Conservation (phyloP, 2,329 filamentous ascomycete species). For the Diaporthe nobilis region DNA sequence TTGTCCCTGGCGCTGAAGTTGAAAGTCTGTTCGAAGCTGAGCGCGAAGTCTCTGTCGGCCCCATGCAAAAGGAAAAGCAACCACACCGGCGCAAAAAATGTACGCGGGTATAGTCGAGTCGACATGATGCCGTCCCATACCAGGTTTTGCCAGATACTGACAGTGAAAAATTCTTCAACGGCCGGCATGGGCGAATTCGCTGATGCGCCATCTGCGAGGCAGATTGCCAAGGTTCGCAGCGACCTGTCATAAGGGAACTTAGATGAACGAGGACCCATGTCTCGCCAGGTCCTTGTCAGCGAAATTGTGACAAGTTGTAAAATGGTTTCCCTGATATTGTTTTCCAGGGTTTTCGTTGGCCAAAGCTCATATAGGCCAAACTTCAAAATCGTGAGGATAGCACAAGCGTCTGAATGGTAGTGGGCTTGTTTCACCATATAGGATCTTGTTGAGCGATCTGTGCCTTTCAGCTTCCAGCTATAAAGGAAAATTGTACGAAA, state of each 20-base stretch:
- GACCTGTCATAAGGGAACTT: background rate
- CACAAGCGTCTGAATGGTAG: background rate
- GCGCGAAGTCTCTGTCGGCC: background rate
- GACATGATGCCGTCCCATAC: background rate
- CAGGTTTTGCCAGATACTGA: constrained; percentile 4
- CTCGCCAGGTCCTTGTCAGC: background rate
- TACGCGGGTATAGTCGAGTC: accelerated
- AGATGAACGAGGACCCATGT: too few species aligned
- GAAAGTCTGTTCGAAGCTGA: background rate
- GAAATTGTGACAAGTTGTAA: background rate
- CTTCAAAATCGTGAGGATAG: background rate
- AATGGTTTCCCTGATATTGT: too few species aligned
- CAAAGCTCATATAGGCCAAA: background rate
- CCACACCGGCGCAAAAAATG: background rate
- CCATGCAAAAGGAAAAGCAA: constrained; percentile 8
- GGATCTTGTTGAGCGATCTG: background rate
- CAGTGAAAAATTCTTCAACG: accelerated
- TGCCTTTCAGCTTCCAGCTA: background rate
- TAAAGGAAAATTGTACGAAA: accelerated
- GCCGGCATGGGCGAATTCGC: background rate
- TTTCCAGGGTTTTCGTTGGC: background rate
- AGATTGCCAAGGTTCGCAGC: constrained; percentile 4
- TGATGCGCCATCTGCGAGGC: background rate
- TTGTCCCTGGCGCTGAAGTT: background rate
- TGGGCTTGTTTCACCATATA: background rate